These are phyloP conservation scores for Anthoceros angustus DNA, from an alignment of 225 moss, liverwort and hornwort genomes.

Conservation along the genomic window DNA sequence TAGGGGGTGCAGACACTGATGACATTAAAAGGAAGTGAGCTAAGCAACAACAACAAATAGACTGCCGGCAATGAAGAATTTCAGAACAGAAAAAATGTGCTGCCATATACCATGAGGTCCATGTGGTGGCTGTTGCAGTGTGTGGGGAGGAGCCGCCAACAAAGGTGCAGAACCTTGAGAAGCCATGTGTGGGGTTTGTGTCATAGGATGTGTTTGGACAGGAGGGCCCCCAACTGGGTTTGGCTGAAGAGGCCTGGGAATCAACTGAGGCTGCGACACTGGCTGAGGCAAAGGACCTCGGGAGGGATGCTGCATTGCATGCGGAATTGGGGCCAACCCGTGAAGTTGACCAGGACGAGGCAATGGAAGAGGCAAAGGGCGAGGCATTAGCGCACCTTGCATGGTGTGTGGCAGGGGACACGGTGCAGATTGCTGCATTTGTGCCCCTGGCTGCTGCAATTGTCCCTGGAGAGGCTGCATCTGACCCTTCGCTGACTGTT, in stretches of 20 bases:
- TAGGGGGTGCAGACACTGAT: constrained; percentile 43
- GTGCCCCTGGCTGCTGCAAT: constrained; percentile 22
- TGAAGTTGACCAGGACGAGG: neutral
- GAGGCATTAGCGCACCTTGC: constrained; percentile 28
- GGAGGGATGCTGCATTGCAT: neutral
- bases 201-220: neutral
- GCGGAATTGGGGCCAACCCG: neutral
- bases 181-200: neutral
- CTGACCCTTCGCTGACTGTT: neutral
- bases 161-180: neutral
- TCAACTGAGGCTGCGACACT: neutral
- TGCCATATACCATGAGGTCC: neutral
- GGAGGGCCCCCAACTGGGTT: neutral
- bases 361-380: neutral
- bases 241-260: neutral
- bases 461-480: constrained; percentile 16
- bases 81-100: neutral
- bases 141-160: neutral
- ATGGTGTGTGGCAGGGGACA: constrained; percentile 23
- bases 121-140: neutral
- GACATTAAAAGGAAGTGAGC: neutral
- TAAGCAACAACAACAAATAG: constrained; percentile 9
- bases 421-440: constrained; percentile 13
- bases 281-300: constrained; percentile 1
- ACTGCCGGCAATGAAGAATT: neutral